Evolutionary conservation across 345 rosid species (phyloP), one percentile per base, ranked within the genome.

Genomic region (Citrus sp.): DNA sequence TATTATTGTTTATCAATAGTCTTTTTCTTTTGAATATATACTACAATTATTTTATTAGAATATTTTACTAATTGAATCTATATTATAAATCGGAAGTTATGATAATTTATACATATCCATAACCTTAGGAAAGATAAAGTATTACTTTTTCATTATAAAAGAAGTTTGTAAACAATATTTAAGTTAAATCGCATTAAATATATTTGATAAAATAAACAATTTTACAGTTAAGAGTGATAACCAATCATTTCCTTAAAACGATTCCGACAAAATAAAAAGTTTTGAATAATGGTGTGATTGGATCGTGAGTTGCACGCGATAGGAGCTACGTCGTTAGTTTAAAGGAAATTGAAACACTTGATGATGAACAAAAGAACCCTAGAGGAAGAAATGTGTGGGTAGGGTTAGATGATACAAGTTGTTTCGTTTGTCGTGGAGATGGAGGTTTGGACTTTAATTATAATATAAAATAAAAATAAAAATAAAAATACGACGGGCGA

Each of bases 391-490:
- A 64, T 80, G 66, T 71, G 84, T 80, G 89, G 87, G 74, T 82
- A 80, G 86, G 89, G 81, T 75, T 81, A 73, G 79, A 78, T 76
- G 84, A 71, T 62, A 27, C 62, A 72, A 69, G 71, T 75, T 79
- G 67, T 75, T 18, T 54, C 71, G 65, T 63, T 78, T 71, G 82
- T 78, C 76, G 38, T 63, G 71, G 51, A 12, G 51, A 46, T 46
- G 51, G 68, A 67, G 40, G 61, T 54, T 75, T 79, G 42, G 73
- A 78, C 75, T 78, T 62, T 74, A 62, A 40, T 62, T 46, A 54
- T 42, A 54, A 21, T 63, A 34, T 3, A 18, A 10, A 19, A 19
- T 34, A 32, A 34, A 19, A 19, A 19, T 34, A 32, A 34, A 19
- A 32, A 30, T 18, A 65, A 32, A 32, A 34, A 65, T 30, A 64